Evolutionary conservation across 208 protist genomes (phyloP).

Genomic region (Endotrypanum monterogeii): DNA sequence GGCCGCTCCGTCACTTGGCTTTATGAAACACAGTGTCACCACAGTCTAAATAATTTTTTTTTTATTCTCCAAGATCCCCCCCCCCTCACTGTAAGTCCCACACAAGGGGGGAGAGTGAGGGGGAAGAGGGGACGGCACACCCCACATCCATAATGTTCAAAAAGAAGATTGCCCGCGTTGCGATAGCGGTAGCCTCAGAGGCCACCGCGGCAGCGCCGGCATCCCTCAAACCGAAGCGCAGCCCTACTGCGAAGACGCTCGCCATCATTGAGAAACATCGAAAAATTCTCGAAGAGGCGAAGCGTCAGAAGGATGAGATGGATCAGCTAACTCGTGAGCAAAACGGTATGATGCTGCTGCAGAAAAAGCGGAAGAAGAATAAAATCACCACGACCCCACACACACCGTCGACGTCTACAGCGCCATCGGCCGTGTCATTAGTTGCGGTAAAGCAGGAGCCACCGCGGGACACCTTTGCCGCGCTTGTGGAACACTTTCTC

Average conservation of each 20-base stretch:
- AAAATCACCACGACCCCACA: too few species aligned
- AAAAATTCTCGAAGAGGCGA: conserved; percentile 31
- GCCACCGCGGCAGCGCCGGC: conserved; percentile 1
- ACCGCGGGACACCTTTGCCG: conserved; percentile 26
- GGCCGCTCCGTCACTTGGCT: background rate
- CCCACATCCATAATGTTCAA: conserved; percentile 43
- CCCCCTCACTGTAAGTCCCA: background rate
- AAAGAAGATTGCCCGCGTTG: conserved; percentile 29
- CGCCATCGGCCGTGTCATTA: background rate
- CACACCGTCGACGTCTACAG: background rate
- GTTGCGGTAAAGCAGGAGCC: background rate
- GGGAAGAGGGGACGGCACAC: too few species aligned
- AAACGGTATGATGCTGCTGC: background rate
- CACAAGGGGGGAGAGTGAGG: too few species aligned
- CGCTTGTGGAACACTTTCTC: conserved; percentile 35
- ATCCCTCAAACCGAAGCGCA: background rate
- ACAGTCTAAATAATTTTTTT: too few species aligned
- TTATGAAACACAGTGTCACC: background rate
- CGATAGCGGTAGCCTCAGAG: conserved; percentile 2
- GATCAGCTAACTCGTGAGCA: conserved; percentile 28
- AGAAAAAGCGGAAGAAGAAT: conserved; percentile 5
- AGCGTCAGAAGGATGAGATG: conserved; percentile 29
- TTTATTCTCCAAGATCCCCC: too few species aligned
- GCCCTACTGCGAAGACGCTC: conserved; percentile 16
- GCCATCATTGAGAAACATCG: conserved; percentile 37